Conservation (phyloP, 2,329 filamentous ascomycete species). For the Tolypocladium cylindrosporum region DNA sequence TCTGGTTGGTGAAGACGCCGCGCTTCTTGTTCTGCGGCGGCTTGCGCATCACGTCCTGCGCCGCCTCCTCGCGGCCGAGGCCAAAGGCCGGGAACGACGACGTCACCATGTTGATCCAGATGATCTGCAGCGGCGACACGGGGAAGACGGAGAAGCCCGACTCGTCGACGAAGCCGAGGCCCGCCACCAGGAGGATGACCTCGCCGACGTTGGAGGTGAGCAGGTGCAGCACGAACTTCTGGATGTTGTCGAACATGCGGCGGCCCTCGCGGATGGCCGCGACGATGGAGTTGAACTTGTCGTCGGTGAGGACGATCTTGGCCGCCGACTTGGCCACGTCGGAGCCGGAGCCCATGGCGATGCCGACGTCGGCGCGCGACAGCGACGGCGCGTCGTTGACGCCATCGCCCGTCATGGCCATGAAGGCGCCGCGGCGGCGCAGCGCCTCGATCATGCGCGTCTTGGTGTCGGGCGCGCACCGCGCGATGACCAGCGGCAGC, state of each 20-base stretch:
- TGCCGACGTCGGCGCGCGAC: slow-evolving; percentile 73
- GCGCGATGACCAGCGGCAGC: slow-evolving; percentile 71
- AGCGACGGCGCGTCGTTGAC: slow-evolving; percentile 81
- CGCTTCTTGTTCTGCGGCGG: slow-evolving; percentile 61
- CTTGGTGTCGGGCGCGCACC: slow-evolving; percentile 78
- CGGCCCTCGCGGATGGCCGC: slow-evolving; percentile 75
- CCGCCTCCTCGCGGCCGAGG: slow-evolving; percentile 68
- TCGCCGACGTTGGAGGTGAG: slow-evolving; percentile 77
- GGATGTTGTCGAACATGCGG: slow-evolving; percentile 81
- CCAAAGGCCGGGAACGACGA: slow-evolving; percentile 83
- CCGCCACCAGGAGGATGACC: slow-evolving; percentile 70
- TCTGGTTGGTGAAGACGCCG: slow-evolving; percentile 69
- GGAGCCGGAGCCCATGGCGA: slow-evolving; percentile 82
- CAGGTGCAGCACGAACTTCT: slow-evolving; percentile 76
- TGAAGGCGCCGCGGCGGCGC: slow-evolving; percentile 64
- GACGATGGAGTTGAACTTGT: slow-evolving; percentile 82
- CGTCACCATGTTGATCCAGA: slow-evolving; percentile 94
- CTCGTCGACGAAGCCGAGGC: slow-evolving; percentile 69
- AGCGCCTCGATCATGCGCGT: slow-evolving; percentile 86
- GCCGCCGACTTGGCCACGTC: slow-evolving; percentile 79
- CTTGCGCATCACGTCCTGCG: slow-evolving; percentile 67
- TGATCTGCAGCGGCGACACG: slow-evolving; percentile 73
- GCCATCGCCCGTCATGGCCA: slow-evolving; percentile 82
- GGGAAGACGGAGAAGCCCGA: slow-evolving; percentile 72
- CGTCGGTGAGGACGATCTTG: slow-evolving; percentile 75